Evolutionary conservation across 179 eudicot genomes (phyloP), one percentile per base, ranked within the genome.

Genomic region (Pouteria campechiana): DNA sequence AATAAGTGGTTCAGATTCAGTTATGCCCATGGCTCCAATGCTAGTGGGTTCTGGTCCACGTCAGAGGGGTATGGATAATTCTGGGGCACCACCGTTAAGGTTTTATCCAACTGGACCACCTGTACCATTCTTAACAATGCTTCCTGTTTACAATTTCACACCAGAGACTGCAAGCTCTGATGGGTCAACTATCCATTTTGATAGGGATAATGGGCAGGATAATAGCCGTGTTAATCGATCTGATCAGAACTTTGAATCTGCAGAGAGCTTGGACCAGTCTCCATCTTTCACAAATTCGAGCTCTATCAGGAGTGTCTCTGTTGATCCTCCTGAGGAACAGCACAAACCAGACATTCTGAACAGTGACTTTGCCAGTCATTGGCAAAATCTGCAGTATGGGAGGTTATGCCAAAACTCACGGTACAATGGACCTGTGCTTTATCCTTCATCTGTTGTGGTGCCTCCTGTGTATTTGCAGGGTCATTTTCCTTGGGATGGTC

Each of bases 381-480:
- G 67, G 73, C 56, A 47, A 34, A 72, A 76, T 50, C 72, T 76
- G 28, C 78, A 67, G 52, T 76, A 68, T 46, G 83, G 75, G 30
- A 64, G 83, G 37, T 36, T 56, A 21, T 76, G 75, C 35, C 83
- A 72, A 54, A 51, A 32, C 37, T 46, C 64, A 17, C 60, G 42
- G 30, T n/a, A 53, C 24, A 63, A 46, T 33, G 73, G 63, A 15
- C 67, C 69, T 21, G 30, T 44, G 34, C 21, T 37, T 32, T 45
- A 58, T 55, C 48, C 66, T 32, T 53, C 77, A 9, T 23, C 64
- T 7, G 48, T 55, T 17, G 29, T 48, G 13, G 69, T 60, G 39
- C 65, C 72, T 17, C 69, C 69, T 10, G 46, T 37, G 43, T 69
- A 54, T 46, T 19, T 59, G 50, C 78, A 58, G 32, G 83, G 63